Percentiles rank a stretch among this genome's conserved stretches.
These are phyloP conservation scores for Periconia macrospinosa DNA, from an alignment of 2,329 filamentous ascomycete genomes.

Conservation along the genomic window DNA sequence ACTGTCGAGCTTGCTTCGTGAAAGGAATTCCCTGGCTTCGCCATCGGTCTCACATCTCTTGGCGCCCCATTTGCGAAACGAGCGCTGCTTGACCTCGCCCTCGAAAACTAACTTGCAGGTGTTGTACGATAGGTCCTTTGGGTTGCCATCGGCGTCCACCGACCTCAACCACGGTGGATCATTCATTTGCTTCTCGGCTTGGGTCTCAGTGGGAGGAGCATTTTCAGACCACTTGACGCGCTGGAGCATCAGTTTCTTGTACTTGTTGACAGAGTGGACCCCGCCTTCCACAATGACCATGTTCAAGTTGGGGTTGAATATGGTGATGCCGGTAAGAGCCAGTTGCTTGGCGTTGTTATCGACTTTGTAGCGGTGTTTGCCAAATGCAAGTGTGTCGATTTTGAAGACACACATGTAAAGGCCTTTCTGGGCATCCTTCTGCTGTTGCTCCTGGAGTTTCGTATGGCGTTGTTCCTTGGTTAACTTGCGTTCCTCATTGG, in stretches of 20 bases:
- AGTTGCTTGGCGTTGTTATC: conserved; percentile 89
- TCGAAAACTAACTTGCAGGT: conserved; percentile 86
- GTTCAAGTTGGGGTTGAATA: conserved; percentile 87
- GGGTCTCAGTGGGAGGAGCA: conserved; percentile 63
- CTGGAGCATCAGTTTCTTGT: conserved; percentile 90
- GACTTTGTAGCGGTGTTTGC: conserved; percentile 91
- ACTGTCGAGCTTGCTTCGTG: conserved; percentile 86
- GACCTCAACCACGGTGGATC: conserved; percentile 75
- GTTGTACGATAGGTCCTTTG: conserved; percentile 82
- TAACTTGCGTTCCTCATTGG: conserved; percentile 83
- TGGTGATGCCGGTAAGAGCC: conserved; percentile 82
- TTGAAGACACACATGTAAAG: conserved; percentile 87
- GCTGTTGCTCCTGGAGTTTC: conserved; percentile 80
- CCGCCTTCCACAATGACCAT: conserved; percentile 92
- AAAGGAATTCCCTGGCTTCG: conserved; percentile 79
- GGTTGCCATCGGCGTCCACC: conserved; percentile 73
- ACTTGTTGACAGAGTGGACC: conserved; percentile 76
- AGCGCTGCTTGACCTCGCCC: conserved; percentile 78
- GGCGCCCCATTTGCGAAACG: conserved; percentile 82
- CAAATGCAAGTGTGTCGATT: conserved; percentile 85
- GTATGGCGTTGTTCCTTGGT: conserved; percentile 85
- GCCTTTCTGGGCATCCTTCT: conserved; percentile 83
- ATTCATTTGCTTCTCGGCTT: conserved; percentile 62
- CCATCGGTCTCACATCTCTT: conserved; percentile 92
- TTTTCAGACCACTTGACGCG: conserved; percentile 97